Evolutionary conservation across 495 filamentous ascomycete genomes (phyloP).

Genomic region (Neurospora africana): DNA sequence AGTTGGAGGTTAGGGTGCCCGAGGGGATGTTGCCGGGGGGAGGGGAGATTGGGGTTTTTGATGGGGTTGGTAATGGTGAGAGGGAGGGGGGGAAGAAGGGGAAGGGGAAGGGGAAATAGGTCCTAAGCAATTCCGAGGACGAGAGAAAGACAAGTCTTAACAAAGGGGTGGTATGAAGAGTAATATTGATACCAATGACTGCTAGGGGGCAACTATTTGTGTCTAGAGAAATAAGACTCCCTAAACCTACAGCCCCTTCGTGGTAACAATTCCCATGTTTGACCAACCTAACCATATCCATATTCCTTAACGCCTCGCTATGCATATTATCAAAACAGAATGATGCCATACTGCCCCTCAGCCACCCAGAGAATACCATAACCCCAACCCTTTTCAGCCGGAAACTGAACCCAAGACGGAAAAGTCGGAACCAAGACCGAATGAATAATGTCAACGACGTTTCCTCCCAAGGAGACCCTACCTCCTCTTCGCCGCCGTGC

Average conservation of each 20-base stretch:
- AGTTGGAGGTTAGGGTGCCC: not conserved
- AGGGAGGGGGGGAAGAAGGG: not conserved
- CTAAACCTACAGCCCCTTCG: not conserved
- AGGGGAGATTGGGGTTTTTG: not conserved
- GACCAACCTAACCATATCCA: not conserved
- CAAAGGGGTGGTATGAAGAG: not conserved
- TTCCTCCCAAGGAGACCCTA: not conserved
- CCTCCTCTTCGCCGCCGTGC: constrained; percentile 12
- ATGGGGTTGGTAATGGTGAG: no score
- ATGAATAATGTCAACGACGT: constrained; percentile 1
- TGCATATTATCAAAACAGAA: not conserved
- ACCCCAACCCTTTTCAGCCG: not conserved
- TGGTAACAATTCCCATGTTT: not conserved
- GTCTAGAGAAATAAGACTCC: not conserved
- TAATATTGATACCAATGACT: not conserved
- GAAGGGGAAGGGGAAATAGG: not conserved
- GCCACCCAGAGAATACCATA: not conserved
- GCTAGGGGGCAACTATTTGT: not conserved
- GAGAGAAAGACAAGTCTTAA: not conserved
- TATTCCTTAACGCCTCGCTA: not conserved
- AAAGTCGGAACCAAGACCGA: no score
- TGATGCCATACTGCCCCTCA: no score
- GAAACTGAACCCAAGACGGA: no score
- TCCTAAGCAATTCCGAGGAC: not conserved
- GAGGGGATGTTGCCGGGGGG: not conserved